Percentiles rank a stretch among this genome's conserved stretches.
Evolutionary conservation across 192 early-diverging fungal species (phyloP).

Genomic region (Coemansia sp.): DNA sequence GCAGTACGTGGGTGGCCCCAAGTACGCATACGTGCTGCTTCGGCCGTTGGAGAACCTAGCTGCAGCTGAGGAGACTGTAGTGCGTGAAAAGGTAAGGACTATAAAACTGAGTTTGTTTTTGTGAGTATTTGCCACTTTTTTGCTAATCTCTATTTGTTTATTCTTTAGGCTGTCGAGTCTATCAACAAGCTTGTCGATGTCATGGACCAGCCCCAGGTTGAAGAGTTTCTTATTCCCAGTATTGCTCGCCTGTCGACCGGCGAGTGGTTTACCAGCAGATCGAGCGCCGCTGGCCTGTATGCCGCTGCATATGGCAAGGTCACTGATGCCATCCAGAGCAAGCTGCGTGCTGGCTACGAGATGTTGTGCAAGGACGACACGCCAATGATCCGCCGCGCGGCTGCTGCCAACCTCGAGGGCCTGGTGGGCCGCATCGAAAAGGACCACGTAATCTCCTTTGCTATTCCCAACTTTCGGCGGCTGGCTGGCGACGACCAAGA

Average conservation of each 20-base stretch:
- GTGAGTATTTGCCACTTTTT: too few species aligned
- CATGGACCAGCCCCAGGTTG: constrained; percentile 77
- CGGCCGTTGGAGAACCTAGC: constrained; percentile 94
- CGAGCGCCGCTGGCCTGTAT: constrained; percentile 91
- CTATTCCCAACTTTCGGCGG: constrained; percentile 83
- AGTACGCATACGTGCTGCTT: constrained; percentile 81
- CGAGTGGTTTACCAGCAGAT: constrained; percentile 98
- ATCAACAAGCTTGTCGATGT: constrained; percentile 76
- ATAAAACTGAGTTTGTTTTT: background rate
- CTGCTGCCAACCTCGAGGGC: constrained; percentile 62
- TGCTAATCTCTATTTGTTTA: too few species aligned
- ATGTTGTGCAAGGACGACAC: constrained; percentile 90
- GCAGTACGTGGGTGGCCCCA: constrained; percentile 88
- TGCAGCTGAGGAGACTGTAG: constrained; percentile 95
- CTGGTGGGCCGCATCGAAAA: constrained; percentile 40
- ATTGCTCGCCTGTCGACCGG: constrained; percentile 86
- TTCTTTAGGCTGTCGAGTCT: constrained; percentile 85
- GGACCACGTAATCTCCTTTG: constrained; percentile 72
- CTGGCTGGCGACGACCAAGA: constrained; percentile 88
- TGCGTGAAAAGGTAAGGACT: constrained; percentile 86
- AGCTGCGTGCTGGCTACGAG: constrained; percentile 79
- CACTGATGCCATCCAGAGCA: constrained; percentile 72
- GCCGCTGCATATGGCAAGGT: constrained; percentile 75
- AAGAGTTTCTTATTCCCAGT: constrained; percentile 87
- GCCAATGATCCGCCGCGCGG: constrained; percentile 96